These are phyloP conservation scores for Apiospora sp. DNA, from an alignment of 2,329 filamentous ascomycete genomes.

Conservation along the genomic window DNA sequence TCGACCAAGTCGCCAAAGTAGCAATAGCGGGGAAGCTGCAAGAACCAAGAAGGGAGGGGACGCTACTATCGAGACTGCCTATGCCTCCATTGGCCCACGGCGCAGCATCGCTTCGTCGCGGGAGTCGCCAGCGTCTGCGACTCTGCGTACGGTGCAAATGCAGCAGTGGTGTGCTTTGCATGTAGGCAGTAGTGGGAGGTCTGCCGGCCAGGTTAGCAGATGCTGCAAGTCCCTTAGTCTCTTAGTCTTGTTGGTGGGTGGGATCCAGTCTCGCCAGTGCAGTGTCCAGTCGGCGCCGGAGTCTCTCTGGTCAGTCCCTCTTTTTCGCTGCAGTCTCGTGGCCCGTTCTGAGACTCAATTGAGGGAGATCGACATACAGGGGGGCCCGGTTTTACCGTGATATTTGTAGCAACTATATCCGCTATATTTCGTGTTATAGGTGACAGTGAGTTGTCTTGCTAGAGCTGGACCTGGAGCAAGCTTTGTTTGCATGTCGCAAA, in stretches of 20 bases:
- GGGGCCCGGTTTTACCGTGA: constrained; percentile 15
- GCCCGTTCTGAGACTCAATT: constrained; percentile 21
- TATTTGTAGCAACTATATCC: constrained; percentile 18
- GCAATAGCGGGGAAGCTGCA: constrained; percentile 19
- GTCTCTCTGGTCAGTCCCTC: constrained; percentile 5
- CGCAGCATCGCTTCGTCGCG: constrained; percentile 6
- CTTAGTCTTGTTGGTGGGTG: not conserved
- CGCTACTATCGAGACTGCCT: constrained; percentile 9
- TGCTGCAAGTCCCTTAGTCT: constrained; percentile 1
- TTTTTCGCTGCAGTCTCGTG: constrained; percentile 10
- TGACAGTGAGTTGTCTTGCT: not conserved
- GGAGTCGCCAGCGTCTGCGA: not conserved
- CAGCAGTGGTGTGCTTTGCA: constrained; percentile 18
- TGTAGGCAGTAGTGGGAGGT: not conserved
- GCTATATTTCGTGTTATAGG: constrained; percentile 14
- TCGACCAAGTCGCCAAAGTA: constrained; percentile 16
- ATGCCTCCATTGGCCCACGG: not conserved
- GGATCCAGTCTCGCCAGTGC: not conserved
- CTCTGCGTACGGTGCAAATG: constrained; percentile 8
- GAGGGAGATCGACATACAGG: constrained; percentile 13
- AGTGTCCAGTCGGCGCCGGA: constrained; percentile 18
- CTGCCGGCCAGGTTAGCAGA: not conserved
- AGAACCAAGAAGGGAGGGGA: not conserved
- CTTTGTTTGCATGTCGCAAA: not conserved
- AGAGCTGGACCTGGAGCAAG: too few relatives aligned